Percentiles rank a stretch among this genome's conserved stretches.
These are phyloP conservation scores for Calonectria henricotiae DNA, from an alignment of 2,329 filamentous ascomycete genomes.

Conservation along the genomic window DNA sequence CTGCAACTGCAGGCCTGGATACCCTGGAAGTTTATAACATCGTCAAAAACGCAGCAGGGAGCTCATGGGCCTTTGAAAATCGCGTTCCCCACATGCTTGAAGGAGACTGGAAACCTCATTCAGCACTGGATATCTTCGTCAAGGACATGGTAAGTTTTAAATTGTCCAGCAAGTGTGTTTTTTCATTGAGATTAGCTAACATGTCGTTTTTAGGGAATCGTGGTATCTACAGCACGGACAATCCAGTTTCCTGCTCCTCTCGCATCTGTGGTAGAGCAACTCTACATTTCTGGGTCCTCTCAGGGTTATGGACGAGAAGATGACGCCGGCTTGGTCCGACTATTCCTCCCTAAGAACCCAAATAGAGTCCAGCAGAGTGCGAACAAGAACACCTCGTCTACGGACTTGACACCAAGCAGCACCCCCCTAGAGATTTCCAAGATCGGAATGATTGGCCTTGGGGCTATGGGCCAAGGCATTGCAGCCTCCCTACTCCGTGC, in stretches of 20 bases:
- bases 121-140: conserved; percentile 57
- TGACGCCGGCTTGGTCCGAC: conserved; percentile 52
- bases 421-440: conserved; percentile 52
- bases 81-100: conserved; percentile 70
- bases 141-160: conserved; percentile 55
- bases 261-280: conserved; percentile 56
- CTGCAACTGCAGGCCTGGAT: conserved; percentile 70
- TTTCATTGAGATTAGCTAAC: not conserved
- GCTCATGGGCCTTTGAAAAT: conserved; percentile 77
- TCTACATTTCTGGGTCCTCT: conserved; percentile 52
- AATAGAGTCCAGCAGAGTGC: conserved; percentile 43
- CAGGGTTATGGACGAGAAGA: conserved; percentile 53
- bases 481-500: conserved; percentile 56
- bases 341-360: conserved; percentile 46
- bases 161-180: conserved; percentile 24
- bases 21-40: conserved; percentile 59
- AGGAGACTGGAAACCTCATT: conserved; percentile 60
- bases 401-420: conserved; percentile 42
- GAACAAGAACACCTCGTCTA: conserved; percentile 11
- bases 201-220: conserved; percentile 34
- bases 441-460: conserved; percentile 58
- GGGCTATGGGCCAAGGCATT: conserved; percentile 61
- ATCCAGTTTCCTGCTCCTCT: conserved; percentile 58
- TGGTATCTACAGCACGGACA: conserved; percentile 52
- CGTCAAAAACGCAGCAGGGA: conserved; percentile 65